These are phyloP conservation scores for Clitoria ternatea DNA, from an alignment of 306 rosid species.

Conservation along the genomic window DNA sequence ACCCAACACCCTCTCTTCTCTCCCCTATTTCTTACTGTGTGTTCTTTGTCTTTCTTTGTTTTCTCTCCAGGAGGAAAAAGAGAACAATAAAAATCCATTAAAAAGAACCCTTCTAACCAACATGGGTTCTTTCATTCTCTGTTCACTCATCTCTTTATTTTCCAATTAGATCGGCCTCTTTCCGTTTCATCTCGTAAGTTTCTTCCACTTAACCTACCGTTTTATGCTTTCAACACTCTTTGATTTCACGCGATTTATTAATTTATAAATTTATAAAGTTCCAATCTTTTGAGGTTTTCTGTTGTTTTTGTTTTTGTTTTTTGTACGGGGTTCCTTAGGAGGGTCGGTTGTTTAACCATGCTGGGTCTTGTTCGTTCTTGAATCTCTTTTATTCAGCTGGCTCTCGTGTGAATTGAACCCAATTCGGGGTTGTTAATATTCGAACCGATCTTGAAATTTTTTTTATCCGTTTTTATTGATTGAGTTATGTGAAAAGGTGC, in stretches of 20 bases:
- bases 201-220: background rate
- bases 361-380: slow-evolving; percentile 12
- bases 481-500: slow-evolving; percentile 18
- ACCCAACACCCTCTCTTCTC: slow-evolving; percentile 40
- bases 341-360: slow-evolving; percentile 16
- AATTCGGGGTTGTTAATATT: slow-evolving; percentile 15
- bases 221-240: slow-evolving; percentile 29
- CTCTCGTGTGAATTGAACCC: slow-evolving; percentile 4
- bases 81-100: background rate
- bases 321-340: background rate
- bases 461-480: background rate
- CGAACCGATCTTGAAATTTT: slow-evolving; percentile 29
- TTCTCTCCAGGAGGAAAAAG: slow-evolving; percentile 8
- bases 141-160: slow-evolving; percentile 19
- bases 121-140: slow-evolving; percentile 10
- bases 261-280: slow-evolving; percentile 7
- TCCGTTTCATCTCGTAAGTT: slow-evolving; percentile 38
- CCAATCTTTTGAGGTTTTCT: slow-evolving; percentile 12
- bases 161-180: slow-evolving; percentile 41
- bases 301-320: background rate
- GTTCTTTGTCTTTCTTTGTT: slow-evolving; percentile 30
- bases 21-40: slow-evolving; percentile 45
- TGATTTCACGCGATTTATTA: too few species aligned
- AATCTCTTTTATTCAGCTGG: slow-evolving; percentile 4
- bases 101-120: background rate